phyloP scores from a whole-genome alignment of 1,284 basidiomycete species.

The Fomes fomentarius region DNA sequence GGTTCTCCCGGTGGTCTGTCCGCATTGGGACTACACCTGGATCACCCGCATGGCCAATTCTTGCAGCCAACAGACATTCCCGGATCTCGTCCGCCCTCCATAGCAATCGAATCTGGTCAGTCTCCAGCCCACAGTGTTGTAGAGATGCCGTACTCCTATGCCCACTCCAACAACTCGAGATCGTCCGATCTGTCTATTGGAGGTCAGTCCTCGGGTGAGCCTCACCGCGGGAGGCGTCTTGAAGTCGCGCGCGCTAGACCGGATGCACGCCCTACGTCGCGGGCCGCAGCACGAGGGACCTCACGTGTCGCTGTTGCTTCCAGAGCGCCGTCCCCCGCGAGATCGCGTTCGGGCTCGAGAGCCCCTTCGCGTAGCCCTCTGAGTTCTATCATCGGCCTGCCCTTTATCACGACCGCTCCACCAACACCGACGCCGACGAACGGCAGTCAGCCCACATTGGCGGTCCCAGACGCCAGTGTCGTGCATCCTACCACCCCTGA shows the following conservation, averaged over 20 bases:
- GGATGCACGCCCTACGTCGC: constrained; percentile 16
- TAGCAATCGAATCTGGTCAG: constrained; percentile 14
- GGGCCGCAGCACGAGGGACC: constrained; percentile 22
- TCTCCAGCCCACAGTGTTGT: constrained; percentile 6
- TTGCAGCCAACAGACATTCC: constrained; percentile 17
- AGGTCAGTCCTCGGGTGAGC: constrained; percentile 11
- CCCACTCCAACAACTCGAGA: constrained; percentile 19
- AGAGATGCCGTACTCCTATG: constrained; percentile 15
- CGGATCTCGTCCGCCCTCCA: constrained; percentile 15
- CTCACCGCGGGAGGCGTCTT: constrained; percentile 8
- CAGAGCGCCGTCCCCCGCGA: constrained; percentile 10
- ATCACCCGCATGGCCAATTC: constrained; percentile 12
- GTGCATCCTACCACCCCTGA: background rate
- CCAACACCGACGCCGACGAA: background rate
- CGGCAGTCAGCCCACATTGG: constrained; percentile 3
- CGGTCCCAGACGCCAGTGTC: constrained; percentile 11
- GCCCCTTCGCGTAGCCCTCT: constrained; percentile 9
- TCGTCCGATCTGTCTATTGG: constrained; percentile 17
- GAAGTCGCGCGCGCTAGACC: constrained; percentile 9
- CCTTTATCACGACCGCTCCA: background rate
- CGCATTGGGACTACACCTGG: constrained; percentile 16
- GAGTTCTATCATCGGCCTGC: background rate
- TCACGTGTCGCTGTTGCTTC: constrained; percentile 18
- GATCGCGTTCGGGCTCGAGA: constrained; percentile 21
- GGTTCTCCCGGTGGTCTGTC: too few relatives aligned